Base-by-base conservation (phyloP, 2,329 filamentous ascomycete species). In the Fulvia fulva region DNA sequence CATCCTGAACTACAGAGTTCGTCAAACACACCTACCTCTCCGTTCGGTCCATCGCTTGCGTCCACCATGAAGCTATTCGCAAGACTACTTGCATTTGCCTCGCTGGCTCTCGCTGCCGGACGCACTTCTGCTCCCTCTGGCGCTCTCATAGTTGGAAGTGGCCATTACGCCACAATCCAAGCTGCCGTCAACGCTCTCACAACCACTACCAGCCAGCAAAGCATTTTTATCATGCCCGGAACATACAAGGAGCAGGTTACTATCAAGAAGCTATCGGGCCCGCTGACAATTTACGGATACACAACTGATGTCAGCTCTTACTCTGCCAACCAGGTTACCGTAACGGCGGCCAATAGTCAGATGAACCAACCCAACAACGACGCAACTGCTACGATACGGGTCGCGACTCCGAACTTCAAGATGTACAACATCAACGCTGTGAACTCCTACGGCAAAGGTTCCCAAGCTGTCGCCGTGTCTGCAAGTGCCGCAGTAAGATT, bases 341-440 rank as follows among this genome's bases (percentile, higher is more conserved):
- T 82, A 64, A 80, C 77, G 16, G 75, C 77, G 34, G 73, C 70
- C 45, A 73, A 75, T 55, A 76, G 75, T 59, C 80, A 83, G 51
- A 76, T 78, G 19, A 72, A 78, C 56, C 75, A 75, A 0, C 62
- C 77, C 44, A 79, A 70, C 64, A 82, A 87, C 61, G 85, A 87
- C 61, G 68, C 71, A 57, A 85, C 79, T 3, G 78, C 73, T 3
- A 82, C 80, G 1, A 69, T 81, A 14, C 75, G 79, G 12, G 78
- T 76, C 9, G 72, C 70, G 64, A 77, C 80, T 0, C 67, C 71
- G 4, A 78, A 82, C 64, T 78, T 87, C 58, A 81, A 80, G 63
- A 72, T 87, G 19, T 88, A 87, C 75, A 87, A 87, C 63, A 75
- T 88, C 69, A 83, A 85, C 68, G 73, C 84, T 4, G 77, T 75